A percentile compares a stretch with the other conserved stretches of the same genome.
Conservation (phyloP, 441 rosid genomes). For the Bruguiera hainesii region DNA sequence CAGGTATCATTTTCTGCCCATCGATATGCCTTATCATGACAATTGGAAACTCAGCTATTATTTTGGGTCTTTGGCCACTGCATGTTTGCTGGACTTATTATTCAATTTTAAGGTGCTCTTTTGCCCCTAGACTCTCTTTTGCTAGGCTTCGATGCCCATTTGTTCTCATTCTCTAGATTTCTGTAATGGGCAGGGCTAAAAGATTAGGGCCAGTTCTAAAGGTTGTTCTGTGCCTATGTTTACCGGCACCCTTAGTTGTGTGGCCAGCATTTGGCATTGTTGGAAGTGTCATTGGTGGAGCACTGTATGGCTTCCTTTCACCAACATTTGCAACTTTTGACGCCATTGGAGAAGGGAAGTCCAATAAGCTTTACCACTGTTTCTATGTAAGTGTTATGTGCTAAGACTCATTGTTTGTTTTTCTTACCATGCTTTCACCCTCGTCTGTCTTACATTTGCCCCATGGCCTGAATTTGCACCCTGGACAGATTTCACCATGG, state of each 20-base stretch:
- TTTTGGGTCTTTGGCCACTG: constrained; percentile 71
- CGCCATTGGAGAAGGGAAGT: constrained; percentile 89
- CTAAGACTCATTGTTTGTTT: constrained; percentile 1
- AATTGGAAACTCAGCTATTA: constrained; percentile 61
- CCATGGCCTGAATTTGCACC: no score
- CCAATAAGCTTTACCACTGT: constrained; percentile 55
- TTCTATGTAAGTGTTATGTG: constrained; percentile 54
- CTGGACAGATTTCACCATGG: constrained; percentile 5
- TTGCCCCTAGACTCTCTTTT: constrained; percentile 13
- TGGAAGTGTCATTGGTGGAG: constrained; percentile 67
- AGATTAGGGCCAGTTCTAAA: constrained; percentile 75
- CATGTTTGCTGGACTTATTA: constrained; percentile 61
- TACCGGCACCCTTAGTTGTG: constrained; percentile 45
- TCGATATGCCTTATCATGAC: constrained; percentile 55
- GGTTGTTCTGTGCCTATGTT: constrained; percentile 57
- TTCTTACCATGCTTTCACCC: background rate
- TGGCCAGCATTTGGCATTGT: constrained; percentile 66
- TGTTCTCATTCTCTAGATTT: constrained; percentile 22
- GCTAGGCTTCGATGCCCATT: background rate
- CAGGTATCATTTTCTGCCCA: constrained; percentile 78
- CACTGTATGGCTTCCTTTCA: constrained; percentile 71
- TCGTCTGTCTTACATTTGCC: constrained; percentile 2
- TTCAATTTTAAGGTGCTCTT: constrained; percentile 58
- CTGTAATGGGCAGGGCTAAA: constrained; percentile 56
- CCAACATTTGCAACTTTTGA: constrained; percentile 92